These are phyloP conservation scores for Populus nigra DNA, from an alignment of 345 rosid species.

Conservation along the genomic window DNA sequence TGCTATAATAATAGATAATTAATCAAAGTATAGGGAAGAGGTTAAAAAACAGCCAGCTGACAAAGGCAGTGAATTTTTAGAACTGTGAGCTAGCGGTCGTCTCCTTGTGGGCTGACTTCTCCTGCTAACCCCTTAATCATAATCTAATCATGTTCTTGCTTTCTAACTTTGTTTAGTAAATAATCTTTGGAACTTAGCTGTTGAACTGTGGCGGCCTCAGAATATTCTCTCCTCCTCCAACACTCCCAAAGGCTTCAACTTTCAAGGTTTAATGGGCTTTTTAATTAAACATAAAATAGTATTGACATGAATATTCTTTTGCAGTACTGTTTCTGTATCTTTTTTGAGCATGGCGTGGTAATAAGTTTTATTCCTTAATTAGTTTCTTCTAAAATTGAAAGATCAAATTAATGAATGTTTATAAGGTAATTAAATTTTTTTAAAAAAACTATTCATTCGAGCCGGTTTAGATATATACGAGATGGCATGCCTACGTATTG, in stretches of 20 bases:
- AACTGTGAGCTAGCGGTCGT: conserved; percentile 61
- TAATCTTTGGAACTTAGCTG: conserved; percentile 66
- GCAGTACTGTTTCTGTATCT: neutral
- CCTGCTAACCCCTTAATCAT: conserved; percentile 65
- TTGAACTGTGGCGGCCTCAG: conserved; percentile 80
- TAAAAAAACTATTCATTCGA: too few species aligned
- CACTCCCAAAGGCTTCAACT: conserved; percentile 39
- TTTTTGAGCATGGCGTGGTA: neutral
- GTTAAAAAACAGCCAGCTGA: conserved; percentile 67
- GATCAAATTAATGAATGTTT: too few species aligned
- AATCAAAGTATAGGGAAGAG: conserved; percentile 1
- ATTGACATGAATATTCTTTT: conserved; percentile 8
- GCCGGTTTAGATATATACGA: too few species aligned
- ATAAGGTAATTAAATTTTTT: too few species aligned
- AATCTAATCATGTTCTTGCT: conserved; percentile 78
- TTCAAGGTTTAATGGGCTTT: conserved; percentile 38
- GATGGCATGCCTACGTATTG: too few species aligned
- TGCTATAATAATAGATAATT: neutral
- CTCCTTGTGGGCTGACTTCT: conserved; percentile 90
- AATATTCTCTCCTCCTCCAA: conserved; percentile 84
- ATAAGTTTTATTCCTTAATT: neutral
- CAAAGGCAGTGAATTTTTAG: conserved; percentile 89
- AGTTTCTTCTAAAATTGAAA: too few species aligned
- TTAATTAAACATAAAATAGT: neutral
- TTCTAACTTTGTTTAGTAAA: conserved; percentile 46